Evolutionary conservation across 2,329 filamentous ascomycete species (phyloP).

Genomic region (Cordyceps farinosa): DNA sequence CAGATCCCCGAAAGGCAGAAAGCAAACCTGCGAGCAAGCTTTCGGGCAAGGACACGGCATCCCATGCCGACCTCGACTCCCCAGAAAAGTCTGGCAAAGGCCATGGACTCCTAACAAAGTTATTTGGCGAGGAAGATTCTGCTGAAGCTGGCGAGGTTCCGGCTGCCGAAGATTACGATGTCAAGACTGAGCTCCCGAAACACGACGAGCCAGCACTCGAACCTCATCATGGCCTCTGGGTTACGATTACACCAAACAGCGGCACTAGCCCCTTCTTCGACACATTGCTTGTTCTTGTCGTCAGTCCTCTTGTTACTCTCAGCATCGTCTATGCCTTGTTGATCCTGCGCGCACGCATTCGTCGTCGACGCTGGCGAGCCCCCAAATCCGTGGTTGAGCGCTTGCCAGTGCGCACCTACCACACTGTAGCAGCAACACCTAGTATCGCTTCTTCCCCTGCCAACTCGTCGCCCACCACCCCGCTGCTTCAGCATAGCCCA

Average conservation of each 20-base stretch:
- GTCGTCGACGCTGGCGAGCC: constrained; percentile 88
- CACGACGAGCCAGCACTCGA: constrained; percentile 26
- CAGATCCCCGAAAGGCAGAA: constrained; percentile 9
- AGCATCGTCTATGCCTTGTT: constrained; percentile 90
- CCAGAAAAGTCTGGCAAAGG: constrained; percentile 22
- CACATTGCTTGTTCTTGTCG: constrained; percentile 90
- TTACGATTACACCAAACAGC: constrained; percentile 89
- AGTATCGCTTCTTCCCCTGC: constrained; percentile 58
- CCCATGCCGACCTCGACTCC: not conserved
- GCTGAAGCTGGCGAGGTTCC: constrained; percentile 20
- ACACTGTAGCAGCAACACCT: constrained; percentile 68
- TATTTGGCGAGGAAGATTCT: constrained; percentile 45
- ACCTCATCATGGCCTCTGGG: constrained; percentile 75
- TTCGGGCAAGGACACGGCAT: not conserved
- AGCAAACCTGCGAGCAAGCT: constrained; percentile 16
- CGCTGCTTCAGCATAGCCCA: constrained; percentile 63
- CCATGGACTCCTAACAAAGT: constrained; percentile 43
- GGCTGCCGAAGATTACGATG: constrained; percentile 22
- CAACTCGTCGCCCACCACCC: constrained; percentile 70
- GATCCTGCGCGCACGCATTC: constrained; percentile 81
- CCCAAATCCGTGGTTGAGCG: constrained; percentile 94
- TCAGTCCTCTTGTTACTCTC: constrained; percentile 87
- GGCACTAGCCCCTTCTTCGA: constrained; percentile 93
- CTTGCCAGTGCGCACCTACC: constrained; percentile 92
- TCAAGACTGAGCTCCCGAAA: constrained; percentile 23